Evolutionary conservation across 176 grass and related monocot genomes (phyloP).

Genomic region (Aegilops longissima): DNA sequence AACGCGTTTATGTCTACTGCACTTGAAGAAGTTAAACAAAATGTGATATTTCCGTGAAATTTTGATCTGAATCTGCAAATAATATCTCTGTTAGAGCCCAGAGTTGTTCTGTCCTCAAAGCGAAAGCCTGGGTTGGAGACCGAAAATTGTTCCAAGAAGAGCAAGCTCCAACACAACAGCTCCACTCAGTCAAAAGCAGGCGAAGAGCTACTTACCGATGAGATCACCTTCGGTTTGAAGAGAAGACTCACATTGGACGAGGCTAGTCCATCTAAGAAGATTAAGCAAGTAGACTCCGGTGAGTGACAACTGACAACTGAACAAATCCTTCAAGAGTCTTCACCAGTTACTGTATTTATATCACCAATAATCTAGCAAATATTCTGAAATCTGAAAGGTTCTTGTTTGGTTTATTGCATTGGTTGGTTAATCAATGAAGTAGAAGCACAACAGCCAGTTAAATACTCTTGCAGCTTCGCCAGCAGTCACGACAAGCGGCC

Average conservation of each 20-base stretch:
- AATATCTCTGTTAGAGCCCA: slow-evolving; percentile 13
- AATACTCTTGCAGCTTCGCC: slow-evolving; percentile 43
- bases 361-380: not conserved
- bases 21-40: not conserved
- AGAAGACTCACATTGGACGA: slow-evolving; percentile 67
- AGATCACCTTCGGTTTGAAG: slow-evolving; percentile 49
- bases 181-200: not conserved
- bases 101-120: slow-evolving; percentile 12
- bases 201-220: slow-evolving; percentile 33
- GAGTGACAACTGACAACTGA: not conserved
- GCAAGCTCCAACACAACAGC: slow-evolving; percentile 15
- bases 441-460: slow-evolving; percentile 30
- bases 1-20: not conserved
- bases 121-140: slow-evolving; percentile 5
- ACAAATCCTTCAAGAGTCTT: not conserved
- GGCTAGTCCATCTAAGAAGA: slow-evolving; percentile 45
- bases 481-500: slow-evolving; percentile 29
- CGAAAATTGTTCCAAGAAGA: slow-evolving; percentile 41
- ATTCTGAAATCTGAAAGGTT: not conserved
- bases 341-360: not conserved
- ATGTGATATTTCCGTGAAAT: not conserved
- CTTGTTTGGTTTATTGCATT: not conserved
- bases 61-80: not conserved
- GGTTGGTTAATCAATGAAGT: not conserved
- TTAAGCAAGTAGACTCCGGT: slow-evolving; percentile 30